Evolutionary conservation across 164 flowering plant species (phyloP).

Genomic region (Liriodendron chinense): DNA sequence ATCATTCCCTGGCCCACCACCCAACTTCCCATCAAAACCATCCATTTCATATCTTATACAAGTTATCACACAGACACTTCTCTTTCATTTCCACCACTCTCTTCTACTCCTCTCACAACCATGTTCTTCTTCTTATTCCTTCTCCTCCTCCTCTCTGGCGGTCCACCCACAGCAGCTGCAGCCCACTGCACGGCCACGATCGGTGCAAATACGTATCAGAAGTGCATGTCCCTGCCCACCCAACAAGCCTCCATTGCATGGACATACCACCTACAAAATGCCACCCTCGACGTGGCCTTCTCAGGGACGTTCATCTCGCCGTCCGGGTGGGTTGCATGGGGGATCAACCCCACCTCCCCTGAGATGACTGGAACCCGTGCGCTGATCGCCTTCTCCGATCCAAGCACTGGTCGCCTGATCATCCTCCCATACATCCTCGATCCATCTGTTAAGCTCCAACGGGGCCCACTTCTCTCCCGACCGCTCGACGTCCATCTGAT

Average conservation of each 20-base stretch:
- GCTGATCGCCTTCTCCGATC: conserved; percentile 80
- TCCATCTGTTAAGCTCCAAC: conserved; percentile 79
- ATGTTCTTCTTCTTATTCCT: conserved; percentile 16
- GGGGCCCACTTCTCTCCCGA: conserved; percentile 59
- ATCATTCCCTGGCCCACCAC: background rate
- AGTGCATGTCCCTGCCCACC: conserved; percentile 74
- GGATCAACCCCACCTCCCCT: conserved; percentile 73
- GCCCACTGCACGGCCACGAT: conserved; percentile 58
- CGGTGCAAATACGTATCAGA: conserved; percentile 48
- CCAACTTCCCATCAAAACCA: background rate
- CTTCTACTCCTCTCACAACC: background rate
- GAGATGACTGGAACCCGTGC: conserved; percentile 84
- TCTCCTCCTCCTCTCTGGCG: conserved; percentile 19
- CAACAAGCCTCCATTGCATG: conserved; percentile 90
- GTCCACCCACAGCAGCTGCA: conserved; percentile 18
- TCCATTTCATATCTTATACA: background rate
- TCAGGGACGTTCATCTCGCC: conserved; percentile 88
- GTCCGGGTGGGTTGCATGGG: conserved; percentile 95
- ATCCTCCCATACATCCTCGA: conserved; percentile 70
- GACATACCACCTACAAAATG: conserved; percentile 68
- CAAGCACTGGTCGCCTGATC: conserved; percentile 67
- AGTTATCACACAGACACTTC: background rate
- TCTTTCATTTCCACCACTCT: background rate
- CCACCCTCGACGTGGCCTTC: conserved; percentile 77
- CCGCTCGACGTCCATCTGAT: conserved; percentile 70